These are phyloP conservation scores for Metarhizium robertsii DNA, from an alignment of 2,329 filamentous ascomycete genomes.

Conservation along the genomic window DNA sequence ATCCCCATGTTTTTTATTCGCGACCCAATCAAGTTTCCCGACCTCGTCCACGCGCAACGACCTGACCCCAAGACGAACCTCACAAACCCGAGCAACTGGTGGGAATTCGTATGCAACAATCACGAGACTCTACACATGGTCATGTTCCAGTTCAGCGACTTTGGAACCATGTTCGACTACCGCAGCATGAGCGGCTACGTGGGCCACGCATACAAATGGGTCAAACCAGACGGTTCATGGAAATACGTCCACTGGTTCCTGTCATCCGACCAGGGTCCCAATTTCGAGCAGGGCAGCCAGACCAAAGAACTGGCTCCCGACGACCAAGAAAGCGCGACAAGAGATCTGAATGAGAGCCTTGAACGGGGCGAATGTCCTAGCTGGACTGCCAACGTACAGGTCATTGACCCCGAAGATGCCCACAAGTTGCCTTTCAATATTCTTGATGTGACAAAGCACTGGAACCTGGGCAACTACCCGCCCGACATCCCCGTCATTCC, in stretches of 20 bases:
- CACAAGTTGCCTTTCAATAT: slow-evolving; percentile 43
- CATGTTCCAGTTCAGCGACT: slow-evolving; percentile 58
- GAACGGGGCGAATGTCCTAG: no score
- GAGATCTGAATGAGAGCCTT: no score
- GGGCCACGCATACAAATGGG: slow-evolving; percentile 58
- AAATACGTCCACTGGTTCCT: slow-evolving; percentile 58
- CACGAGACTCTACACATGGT: slow-evolving; percentile 55
- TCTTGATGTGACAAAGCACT: slow-evolving; percentile 62
- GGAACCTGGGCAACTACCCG: slow-evolving; percentile 45
- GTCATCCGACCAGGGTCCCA: slow-evolving; percentile 53
- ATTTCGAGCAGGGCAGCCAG: slow-evolving; percentile 49
- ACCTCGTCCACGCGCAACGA: no score
- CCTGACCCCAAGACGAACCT: slow-evolving; percentile 34
- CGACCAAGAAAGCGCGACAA: slow-evolving; percentile 39
- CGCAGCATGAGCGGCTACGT: slow-evolving; percentile 61
- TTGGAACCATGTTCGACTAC: slow-evolving; percentile 56
- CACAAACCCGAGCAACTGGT: slow-evolving; percentile 55
- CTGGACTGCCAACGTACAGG: no score
- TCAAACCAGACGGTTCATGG: slow-evolving; percentile 55
- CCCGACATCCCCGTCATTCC: slow-evolving; percentile 31
- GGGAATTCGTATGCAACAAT: slow-evolving; percentile 40
- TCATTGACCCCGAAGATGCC: no score
- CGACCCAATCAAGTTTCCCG: no score
- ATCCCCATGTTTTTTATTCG: no score
- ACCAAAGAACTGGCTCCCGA: slow-evolving; percentile 41